These are phyloP conservation scores for Penicillium sp. DNA, from an alignment of 2,329 filamentous ascomycete genomes.

Conservation along the genomic window DNA sequence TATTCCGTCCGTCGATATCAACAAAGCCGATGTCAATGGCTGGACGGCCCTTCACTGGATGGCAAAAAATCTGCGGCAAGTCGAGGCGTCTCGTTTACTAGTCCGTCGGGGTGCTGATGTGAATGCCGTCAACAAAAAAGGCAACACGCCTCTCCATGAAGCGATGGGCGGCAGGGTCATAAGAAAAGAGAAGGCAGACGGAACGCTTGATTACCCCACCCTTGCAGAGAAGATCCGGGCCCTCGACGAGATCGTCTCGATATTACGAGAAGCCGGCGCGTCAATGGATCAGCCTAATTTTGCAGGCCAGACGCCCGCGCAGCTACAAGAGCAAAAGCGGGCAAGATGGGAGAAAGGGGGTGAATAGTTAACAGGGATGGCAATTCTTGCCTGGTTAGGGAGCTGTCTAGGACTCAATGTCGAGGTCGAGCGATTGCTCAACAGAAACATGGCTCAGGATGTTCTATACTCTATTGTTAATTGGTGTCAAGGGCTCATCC, in stretches of 20 bases:
- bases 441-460: no score
- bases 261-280: conserved; percentile 3
- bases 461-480: no score
- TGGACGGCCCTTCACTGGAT: conserved; percentile 4
- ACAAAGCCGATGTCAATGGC: neutral
- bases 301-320: neutral
- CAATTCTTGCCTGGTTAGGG: no score
- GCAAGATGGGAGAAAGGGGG: no score
- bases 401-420: no score
- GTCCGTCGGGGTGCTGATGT: conserved; percentile 3
- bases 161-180: neutral
- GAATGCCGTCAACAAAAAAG: conserved; percentile 1
- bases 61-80: conserved; percentile 1
- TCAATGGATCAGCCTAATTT: conserved; percentile 5
- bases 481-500: no score
- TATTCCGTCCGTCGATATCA: conserved; percentile 1
- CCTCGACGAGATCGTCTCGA: neutral
- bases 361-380: no score
- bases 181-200: neutral
- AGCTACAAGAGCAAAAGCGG: neutral
- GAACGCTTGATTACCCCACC: neutral
- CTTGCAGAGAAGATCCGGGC: conserved; percentile 2
- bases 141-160: conserved; percentile 3
- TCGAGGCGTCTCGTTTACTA: conserved; percentile 4
- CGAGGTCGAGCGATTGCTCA: no score